Evolutionary conservation across 1,284 basidiomycete genomes (phyloP).

Genomic region (Somion occarium): DNA sequence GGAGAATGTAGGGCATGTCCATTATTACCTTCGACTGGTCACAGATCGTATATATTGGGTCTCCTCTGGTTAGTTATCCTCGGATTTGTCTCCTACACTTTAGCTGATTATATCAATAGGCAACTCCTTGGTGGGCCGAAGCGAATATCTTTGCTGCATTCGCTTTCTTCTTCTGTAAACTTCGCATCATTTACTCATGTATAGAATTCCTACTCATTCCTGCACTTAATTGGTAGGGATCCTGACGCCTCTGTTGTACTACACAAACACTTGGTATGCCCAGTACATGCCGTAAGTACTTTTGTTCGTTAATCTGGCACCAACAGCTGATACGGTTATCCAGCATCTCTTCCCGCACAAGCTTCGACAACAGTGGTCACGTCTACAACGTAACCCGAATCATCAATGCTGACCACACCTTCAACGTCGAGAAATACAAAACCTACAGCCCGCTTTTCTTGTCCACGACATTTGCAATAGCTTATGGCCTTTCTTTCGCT

Average conservation of each 20-base stretch:
- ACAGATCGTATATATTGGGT: slow-evolving; percentile 52
- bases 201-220: neutral
- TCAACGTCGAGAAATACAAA: slow-evolving; percentile 64
- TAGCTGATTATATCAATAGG: neutral
- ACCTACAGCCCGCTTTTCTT: slow-evolving; percentile 79
- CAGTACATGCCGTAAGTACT: slow-evolving; percentile 41
- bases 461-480: slow-evolving; percentile 51
- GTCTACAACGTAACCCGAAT: slow-evolving; percentile 67
- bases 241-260: slow-evolving; percentile 57
- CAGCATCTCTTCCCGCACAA: slow-evolving; percentile 44
- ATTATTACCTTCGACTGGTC: slow-evolving; percentile 67
- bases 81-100: slow-evolving; percentile 26
- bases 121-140: slow-evolving; percentile 65
- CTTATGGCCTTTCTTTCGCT: slow-evolving; percentile 49
- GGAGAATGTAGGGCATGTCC: slow-evolving; percentile 52
- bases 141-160: slow-evolving; percentile 78
- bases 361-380: slow-evolving; percentile 59
- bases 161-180: slow-evolving; percentile 57
- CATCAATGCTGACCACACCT: slow-evolving; percentile 45
- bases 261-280: slow-evolving; percentile 55
- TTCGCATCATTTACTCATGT: neutral
- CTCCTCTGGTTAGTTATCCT: slow-evolving; percentile 35
- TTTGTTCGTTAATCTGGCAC: neutral
- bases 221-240: slow-evolving; percentile 34
- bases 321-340: neutral